These are phyloP conservation scores for Tolypocladium tundrense DNA, from an alignment of 2,329 filamentous ascomycete species.

Conservation along the genomic window DNA sequence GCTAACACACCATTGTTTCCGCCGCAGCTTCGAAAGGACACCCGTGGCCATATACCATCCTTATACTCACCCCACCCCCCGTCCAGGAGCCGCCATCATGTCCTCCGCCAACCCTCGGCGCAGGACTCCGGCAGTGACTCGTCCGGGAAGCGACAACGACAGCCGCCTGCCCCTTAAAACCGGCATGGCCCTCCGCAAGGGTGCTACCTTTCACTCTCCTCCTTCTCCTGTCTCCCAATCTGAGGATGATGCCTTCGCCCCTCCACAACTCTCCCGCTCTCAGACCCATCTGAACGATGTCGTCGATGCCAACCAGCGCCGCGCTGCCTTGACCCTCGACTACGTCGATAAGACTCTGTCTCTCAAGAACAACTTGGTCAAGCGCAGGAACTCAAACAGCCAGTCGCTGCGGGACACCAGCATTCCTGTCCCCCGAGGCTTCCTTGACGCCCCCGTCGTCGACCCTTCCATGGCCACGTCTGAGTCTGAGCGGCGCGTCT, in stretches of 20 bases:
- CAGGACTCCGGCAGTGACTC: conserved; percentile 31
- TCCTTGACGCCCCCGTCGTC: conserved; percentile 46
- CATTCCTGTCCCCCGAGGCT: conserved; percentile 47
- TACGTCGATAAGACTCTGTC: conserved; percentile 54
- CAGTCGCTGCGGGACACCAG: conserved; percentile 41
- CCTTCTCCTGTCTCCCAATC: conserved; percentile 29
- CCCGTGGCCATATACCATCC: background rate
- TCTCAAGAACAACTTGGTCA: conserved; percentile 24
- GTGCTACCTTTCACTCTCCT: conserved; percentile 54
- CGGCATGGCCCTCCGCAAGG: conserved; percentile 50
- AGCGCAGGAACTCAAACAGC: conserved; percentile 19
- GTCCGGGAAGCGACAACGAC: conserved; percentile 20
- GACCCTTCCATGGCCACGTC: conserved; percentile 35
- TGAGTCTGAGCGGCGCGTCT: conserved; percentile 35
- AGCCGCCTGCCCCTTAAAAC: conserved; percentile 24
- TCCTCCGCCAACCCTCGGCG: conserved; percentile 36
- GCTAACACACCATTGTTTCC: background rate
- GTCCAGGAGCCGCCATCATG: conserved; percentile 24
- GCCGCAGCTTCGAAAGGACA: conserved; percentile 1
- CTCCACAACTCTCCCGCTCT: conserved; percentile 52
- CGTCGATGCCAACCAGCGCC: conserved; percentile 57
- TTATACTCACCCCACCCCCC: conserved; percentile 10
- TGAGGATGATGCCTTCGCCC: conserved; percentile 32
- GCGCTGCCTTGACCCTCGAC: conserved; percentile 55
- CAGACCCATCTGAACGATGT: conserved; percentile 64